phyloP scores from a whole-genome alignment of 768 basidiomycete species.

The Cubamyces sp. region DNA sequence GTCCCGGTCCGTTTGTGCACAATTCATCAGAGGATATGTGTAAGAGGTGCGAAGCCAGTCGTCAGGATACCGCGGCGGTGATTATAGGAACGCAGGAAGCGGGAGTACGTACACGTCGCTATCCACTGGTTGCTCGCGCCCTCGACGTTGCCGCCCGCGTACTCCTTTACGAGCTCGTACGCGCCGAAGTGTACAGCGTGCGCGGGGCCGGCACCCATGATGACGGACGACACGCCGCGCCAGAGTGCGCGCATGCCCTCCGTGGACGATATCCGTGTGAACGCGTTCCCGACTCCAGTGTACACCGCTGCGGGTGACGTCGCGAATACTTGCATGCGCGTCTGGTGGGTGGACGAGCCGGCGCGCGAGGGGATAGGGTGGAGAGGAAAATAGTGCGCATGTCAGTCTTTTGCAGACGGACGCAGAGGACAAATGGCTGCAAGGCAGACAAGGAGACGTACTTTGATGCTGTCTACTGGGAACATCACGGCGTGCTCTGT shows the following conservation, averaged over 20 bases:
- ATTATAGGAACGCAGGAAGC: neutral
- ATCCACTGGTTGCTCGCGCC: conserved; percentile 75
- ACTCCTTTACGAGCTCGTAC: conserved; percentile 92
- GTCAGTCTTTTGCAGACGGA: neutral
- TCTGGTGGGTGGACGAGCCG: conserved; percentile 51
- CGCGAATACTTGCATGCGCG: conserved; percentile 98
- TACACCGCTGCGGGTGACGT: conserved; percentile 85
- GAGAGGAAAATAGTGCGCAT: neutral
- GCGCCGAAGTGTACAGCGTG: conserved; percentile 98
- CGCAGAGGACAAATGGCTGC: too few species aligned
- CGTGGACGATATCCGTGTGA: conserved; percentile 89
- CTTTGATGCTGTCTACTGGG: conserved; percentile 98
- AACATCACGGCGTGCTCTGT: conserved; percentile 99
- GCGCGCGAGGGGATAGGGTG: neutral
- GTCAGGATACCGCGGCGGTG: neutral
- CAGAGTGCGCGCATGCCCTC: conserved; percentile 92
- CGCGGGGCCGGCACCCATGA: conserved; percentile 95
- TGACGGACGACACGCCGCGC: conserved; percentile 96
- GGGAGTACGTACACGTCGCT: conserved; percentile 75
- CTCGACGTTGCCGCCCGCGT: conserved; percentile 82
- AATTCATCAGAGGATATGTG: neutral
- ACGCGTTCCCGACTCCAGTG: conserved; percentile 88
- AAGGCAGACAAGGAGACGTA: conserved; percentile 39
- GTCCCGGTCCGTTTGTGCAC: neutral
- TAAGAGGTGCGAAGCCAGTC: neutral